Conservation (phyloP, 108 stramenopile genomes). For the Pseudonitzschia pungens region DNA sequence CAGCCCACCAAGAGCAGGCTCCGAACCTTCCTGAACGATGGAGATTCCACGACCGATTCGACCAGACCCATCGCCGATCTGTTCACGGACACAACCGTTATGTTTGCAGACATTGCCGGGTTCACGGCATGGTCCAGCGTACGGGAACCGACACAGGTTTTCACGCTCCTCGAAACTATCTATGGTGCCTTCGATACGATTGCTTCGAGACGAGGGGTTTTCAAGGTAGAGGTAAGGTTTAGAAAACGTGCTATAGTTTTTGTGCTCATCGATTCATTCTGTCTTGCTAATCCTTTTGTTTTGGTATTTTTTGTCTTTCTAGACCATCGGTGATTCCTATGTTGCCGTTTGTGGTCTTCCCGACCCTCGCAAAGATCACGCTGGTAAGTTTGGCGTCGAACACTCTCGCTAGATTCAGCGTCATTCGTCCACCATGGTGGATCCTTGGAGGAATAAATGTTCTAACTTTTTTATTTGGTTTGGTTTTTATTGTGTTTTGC, state of each 20-base stretch:
- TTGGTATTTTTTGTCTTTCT: no score
- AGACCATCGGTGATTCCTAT: conserved; percentile 54
- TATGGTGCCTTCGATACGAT: conserved; percentile 57
- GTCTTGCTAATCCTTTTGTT: no score
- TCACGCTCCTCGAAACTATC: conserved; percentile 55
- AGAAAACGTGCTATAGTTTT: no score
- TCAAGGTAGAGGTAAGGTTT: conserved; percentile 48
- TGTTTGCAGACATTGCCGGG: conserved; percentile 68
- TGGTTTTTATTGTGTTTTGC: no score
- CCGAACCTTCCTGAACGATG: conserved; percentile 5
- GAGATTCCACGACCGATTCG: not conserved
- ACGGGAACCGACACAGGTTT: conserved; percentile 56
- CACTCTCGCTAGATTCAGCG: no score
- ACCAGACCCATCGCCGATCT: conserved; percentile 65
- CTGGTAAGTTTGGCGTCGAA: not conserved
- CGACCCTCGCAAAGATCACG: conserved; percentile 54
- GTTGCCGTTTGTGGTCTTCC: conserved; percentile 69
- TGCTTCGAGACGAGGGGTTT: conserved; percentile 47
- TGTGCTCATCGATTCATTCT: no score
- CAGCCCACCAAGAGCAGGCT: conserved; percentile 13
- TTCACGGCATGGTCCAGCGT: conserved; percentile 58
- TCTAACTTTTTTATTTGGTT: no score
- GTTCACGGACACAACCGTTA: conserved; percentile 63
- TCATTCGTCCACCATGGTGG: no score
- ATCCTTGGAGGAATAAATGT: no score